Evolutionary conservation across 345 rosid species (phyloP).

Genomic region (Aethionema arabicum): DNA sequence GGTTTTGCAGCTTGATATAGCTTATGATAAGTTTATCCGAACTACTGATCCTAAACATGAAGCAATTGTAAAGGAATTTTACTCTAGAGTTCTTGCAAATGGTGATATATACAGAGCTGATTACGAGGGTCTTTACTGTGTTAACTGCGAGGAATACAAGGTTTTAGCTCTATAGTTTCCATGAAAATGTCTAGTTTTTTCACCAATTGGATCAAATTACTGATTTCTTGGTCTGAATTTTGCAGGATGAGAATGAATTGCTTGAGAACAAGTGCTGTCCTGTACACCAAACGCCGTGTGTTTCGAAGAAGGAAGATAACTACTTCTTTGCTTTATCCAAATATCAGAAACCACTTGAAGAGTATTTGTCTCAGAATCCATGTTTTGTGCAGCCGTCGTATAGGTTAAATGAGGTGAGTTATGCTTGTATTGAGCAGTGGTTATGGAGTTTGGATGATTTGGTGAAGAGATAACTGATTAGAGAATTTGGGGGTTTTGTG

Average conservation of each 20-base stretch:
- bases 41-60: slow-evolving; percentile 92
- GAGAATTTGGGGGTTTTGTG: background rate
- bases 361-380: slow-evolving; percentile 58
- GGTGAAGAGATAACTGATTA: background rate
- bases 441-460: slow-evolving; percentile 23
- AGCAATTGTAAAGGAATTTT: slow-evolving; percentile 82
- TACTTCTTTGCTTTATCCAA: slow-evolving; percentile 90
- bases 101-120: slow-evolving; percentile 89
- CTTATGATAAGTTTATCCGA: slow-evolving; percentile 80
- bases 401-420: slow-evolving; percentile 78
- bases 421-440: slow-evolving; percentile 20
- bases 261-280: slow-evolving; percentile 76
- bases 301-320: slow-evolving; percentile 79
- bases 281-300: slow-evolving; percentile 78
- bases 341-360: slow-evolving; percentile 80
- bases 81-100: slow-evolving; percentile 71
- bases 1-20: slow-evolving; percentile 64
- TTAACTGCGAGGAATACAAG: slow-evolving; percentile 97
- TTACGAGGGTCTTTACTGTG: slow-evolving; percentile 91
- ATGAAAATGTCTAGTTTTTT: too few species aligned
- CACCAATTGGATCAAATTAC: too few species aligned
- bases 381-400: slow-evolving; percentile 86
- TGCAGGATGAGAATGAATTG: slow-evolving; percentile 92
- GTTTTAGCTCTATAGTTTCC: slow-evolving; percentile 33
- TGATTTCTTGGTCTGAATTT: slow-evolving; percentile 3